Conservation (phyloP, 2,329 filamentous ascomycete species). For the Aspergillus ustus region DNA sequence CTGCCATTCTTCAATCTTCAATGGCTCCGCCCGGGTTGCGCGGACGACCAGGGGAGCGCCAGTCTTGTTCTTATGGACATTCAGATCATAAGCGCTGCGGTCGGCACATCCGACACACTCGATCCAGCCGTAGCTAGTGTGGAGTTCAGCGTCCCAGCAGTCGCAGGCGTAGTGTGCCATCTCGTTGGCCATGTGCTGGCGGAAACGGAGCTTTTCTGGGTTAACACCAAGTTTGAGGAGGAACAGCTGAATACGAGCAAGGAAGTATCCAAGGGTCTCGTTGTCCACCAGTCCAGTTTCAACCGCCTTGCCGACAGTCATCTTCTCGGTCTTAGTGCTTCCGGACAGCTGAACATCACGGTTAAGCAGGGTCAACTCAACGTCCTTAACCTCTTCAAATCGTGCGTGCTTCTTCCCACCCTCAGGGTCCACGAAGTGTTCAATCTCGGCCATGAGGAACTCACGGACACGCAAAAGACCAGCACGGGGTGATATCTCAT, state of each 20-base stretch:
- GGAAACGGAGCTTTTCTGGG: slow-evolving; percentile 85
- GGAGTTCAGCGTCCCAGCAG: slow-evolving; percentile 96
- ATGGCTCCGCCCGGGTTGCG: slow-evolving; percentile 77
- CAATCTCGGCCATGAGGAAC: slow-evolving; percentile 98
- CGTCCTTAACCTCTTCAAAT: slow-evolving; percentile 81
- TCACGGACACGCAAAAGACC: slow-evolving; percentile 93
- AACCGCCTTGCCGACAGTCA: slow-evolving; percentile 86
- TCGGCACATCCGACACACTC: slow-evolving; percentile 98
- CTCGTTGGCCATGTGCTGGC: slow-evolving; percentile 92
- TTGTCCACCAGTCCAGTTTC: slow-evolving; percentile 85
- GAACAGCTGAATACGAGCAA: slow-evolving; percentile 91
- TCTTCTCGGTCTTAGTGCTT: slow-evolving; percentile 73
- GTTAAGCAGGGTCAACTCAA: slow-evolving; percentile 83
- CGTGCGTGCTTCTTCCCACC: slow-evolving; percentile 92
- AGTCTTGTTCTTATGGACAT: slow-evolving; percentile 91
- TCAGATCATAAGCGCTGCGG: slow-evolving; percentile 90
- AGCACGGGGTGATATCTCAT: slow-evolving; percentile 92
- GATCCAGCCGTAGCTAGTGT: slow-evolving; percentile 93
- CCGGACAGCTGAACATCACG: slow-evolving; percentile 84
- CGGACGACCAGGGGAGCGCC: slow-evolving; percentile 84
- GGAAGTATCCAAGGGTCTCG: slow-evolving; percentile 96
- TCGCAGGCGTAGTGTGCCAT: slow-evolving; percentile 95
- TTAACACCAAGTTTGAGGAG: slow-evolving; percentile 87
- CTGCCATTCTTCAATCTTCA: slow-evolving; percentile 83
- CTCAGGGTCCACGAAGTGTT: slow-evolving; percentile 95